Evolutionary conservation across 2,329 filamentous ascomycete species (phyloP).

Genomic region (Epichloe typhina): DNA sequence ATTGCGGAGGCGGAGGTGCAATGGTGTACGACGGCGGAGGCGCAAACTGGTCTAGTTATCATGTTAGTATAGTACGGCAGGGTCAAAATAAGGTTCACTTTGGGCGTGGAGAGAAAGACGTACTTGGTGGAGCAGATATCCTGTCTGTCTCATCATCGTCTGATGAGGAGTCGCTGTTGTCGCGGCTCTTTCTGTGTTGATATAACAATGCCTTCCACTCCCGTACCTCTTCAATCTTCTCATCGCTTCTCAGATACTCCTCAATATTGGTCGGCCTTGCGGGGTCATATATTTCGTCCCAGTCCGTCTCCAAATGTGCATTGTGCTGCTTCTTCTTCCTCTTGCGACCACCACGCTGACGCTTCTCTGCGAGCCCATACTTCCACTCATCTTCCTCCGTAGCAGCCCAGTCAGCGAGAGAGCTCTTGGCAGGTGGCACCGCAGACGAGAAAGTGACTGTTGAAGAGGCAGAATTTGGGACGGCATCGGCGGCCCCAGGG

Average conservation of each 20-base stretch:
- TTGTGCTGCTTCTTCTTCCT: slow-evolving; percentile 57
- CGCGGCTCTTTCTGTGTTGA: slow-evolving; percentile 44
- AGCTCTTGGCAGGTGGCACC: slow-evolving; percentile 41
- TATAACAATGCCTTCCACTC: slow-evolving; percentile 82
- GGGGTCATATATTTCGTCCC: slow-evolving; percentile 87
- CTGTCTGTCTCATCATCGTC: slow-evolving; percentile 26
- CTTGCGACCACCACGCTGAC: slow-evolving; percentile 64
- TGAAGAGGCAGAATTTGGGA: slow-evolving; percentile 8
- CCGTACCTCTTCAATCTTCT: slow-evolving; percentile 63
- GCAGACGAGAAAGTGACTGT: slow-evolving; percentile 19
- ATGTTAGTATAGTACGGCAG: not conserved
- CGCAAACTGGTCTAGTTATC: slow-evolving; percentile 40
- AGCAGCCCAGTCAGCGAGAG: slow-evolving; percentile 68
- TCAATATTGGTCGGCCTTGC: slow-evolving; percentile 70
- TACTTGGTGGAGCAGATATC: slow-evolving; percentile 20
- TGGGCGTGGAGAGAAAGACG: slow-evolving; percentile 6
- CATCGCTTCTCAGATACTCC: slow-evolving; percentile 73
- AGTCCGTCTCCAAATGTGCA: slow-evolving; percentile 51
- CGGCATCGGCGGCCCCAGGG: not conserved
- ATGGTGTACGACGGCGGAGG: slow-evolving; percentile 44
- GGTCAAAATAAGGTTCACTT: not conserved
- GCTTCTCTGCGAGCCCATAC: slow-evolving; percentile 49
- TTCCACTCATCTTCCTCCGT: slow-evolving; percentile 71
- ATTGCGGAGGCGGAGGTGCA: slow-evolving; percentile 38
- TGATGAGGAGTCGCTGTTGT: slow-evolving; percentile 24